These are phyloP conservation scores for Rhizodiscina lignyota DNA, from an alignment of 495 filamentous ascomycete genomes.

Conservation along the genomic window DNA sequence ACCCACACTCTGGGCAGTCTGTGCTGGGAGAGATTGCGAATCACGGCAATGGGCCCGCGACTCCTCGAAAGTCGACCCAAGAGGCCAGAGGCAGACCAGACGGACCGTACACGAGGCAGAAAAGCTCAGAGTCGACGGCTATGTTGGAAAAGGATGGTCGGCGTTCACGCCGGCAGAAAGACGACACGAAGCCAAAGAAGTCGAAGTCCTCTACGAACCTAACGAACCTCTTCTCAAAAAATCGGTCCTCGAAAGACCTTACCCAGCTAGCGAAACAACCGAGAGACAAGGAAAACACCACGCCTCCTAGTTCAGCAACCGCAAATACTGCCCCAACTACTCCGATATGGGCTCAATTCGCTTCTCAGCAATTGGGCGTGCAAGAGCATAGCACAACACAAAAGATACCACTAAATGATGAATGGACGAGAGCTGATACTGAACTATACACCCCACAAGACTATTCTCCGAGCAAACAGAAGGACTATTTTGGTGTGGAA, in stretches of 20 bases:
- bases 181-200: conserved; percentile 53
- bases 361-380: conserved; percentile 23
- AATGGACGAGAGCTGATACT: conserved; percentile 38
- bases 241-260: conserved; percentile 41
- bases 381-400: conserved; percentile 23
- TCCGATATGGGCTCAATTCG: conserved; percentile 66
- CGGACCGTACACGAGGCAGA: conserved; percentile 43
- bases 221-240: conserved; percentile 41
- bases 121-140: conserved; percentile 29
- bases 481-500: conserved; percentile 42
- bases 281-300: conserved; percentile 69
- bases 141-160: not conserved
- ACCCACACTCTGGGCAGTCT: conserved; percentile 8
- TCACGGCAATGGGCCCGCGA: conserved; percentile 3
- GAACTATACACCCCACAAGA: conserved; percentile 42
- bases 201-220: conserved; percentile 71
- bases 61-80: conserved; percentile 17
- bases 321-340: conserved; percentile 39
- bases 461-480: conserved; percentile 47
- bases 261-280: conserved; percentile 18
- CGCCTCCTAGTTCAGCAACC: conserved; percentile 36
- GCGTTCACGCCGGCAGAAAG: conserved; percentile 13
- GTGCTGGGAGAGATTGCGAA: conserved; percentile 8
- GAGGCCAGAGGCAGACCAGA: conserved; percentile 11
- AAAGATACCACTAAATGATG: conserved; percentile 23